Percentiles rank a stretch among this genome's conserved stretches.
Conservation (phyloP, 768 basidiomycete genomes). For the Rhodotorula kratochvilovae region DNA sequence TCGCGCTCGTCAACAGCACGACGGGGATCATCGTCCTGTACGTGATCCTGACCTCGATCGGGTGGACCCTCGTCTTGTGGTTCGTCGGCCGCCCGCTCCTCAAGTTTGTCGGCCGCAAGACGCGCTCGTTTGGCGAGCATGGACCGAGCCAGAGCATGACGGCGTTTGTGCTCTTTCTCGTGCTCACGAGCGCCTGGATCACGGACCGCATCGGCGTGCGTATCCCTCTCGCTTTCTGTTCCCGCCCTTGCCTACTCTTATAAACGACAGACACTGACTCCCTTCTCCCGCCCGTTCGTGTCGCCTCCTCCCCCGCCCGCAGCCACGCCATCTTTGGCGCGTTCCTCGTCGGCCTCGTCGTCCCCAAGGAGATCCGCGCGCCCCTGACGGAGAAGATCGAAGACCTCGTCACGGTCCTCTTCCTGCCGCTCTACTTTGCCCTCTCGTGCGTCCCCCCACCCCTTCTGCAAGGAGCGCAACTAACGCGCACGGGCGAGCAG, state of each 20-base stretch:
- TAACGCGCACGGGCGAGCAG: background rate
- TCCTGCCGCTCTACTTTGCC: slow-evolving; percentile 66
- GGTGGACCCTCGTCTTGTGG: slow-evolving; percentile 44
- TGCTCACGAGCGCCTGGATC: slow-evolving; percentile 70
- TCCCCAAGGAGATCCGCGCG: slow-evolving; percentile 76
- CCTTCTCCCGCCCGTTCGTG: no score
- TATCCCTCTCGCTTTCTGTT: background rate
- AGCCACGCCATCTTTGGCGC: slow-evolving; percentile 61
- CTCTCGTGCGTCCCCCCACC: slow-evolving; percentile 54
- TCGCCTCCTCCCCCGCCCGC: background rate
- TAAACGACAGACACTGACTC: no score
- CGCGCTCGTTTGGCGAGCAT: slow-evolving; percentile 68
- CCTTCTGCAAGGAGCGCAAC: background rate
- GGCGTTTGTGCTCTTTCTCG: slow-evolving; percentile 66
- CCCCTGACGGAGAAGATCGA: slow-evolving; percentile 75
- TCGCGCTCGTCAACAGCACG: slow-evolving; percentile 75
- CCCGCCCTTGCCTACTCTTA: no score
- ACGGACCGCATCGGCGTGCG: slow-evolving; percentile 77
- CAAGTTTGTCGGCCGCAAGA: slow-evolving; percentile 61
- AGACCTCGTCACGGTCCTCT: slow-evolving; percentile 55
- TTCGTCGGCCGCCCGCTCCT: slow-evolving; percentile 48
- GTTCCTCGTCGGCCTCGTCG: slow-evolving; percentile 74
- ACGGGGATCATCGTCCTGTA: slow-evolving; percentile 72
- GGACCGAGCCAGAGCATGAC: slow-evolving; percentile 58
- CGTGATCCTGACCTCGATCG: slow-evolving; percentile 64